Base-by-base conservation (phyloP, 371 early-diverging fungal genomes). In the Mycotypha africana region DNA sequence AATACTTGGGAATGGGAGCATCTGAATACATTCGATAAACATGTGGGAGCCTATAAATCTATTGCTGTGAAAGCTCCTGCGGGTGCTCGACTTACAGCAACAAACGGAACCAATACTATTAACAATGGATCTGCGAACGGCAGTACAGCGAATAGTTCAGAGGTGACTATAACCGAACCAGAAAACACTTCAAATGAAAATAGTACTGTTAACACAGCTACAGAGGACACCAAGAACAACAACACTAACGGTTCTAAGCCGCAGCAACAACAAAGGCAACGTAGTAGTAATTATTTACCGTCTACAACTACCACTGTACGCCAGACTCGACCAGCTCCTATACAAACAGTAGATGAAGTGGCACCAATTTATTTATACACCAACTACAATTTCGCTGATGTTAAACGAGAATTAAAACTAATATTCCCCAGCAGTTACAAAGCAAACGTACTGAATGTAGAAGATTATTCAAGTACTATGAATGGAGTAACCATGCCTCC, bases 371-470 rank as follows among this genome's bases (percentile, higher is more conserved):
- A 78, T 44, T 62, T 89, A 11, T 89, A 88, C 58, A 85, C 86
- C 50, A 89, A 89, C 62, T 86, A 85, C 63, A 89, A 87, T 55
- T 89, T 89, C 62, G 76, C 82, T 6, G 78, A 85, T 26, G 87
- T 88, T 33, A 81, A 81, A 54, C 81, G 89, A 24, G 84, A 85
- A 42, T 64, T 89, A 25, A 86, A 86, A 58, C 50, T 82, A 16
- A 67, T 89, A 23, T 70, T 58, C 33, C 65, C 85, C 26, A 2
- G 7, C 8, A 14, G 15, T 3, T 24, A 20, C 10, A 4, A 30
- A 32, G 10, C 23, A 25, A 11, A 20, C 3, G 8, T 38, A 11
- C 16, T 37, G 14, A 16, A 25, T n/a, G 9, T 49, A 22, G 51
- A 51, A 19, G 51, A 51, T 20, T 44, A 33, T 38, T 51, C 51